phyloP scores from a whole-genome alignment of 2,329 filamentous ascomycete species.

The Leptographium wingfieldii region DNA sequence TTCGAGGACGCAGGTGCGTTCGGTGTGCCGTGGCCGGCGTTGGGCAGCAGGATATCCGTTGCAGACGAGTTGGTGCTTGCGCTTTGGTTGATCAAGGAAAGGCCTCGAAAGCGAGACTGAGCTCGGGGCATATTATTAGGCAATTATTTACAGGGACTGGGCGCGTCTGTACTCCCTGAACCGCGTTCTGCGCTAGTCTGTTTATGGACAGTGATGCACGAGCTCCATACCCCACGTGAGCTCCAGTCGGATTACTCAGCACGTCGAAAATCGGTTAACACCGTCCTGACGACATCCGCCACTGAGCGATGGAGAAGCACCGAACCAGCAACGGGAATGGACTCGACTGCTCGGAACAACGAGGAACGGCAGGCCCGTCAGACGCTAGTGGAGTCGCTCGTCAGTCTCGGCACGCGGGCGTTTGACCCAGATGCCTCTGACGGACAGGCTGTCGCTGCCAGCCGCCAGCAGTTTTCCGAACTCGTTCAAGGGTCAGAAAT shows the following conservation, averaged over 20 bases:
- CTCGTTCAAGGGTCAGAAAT: conserved; percentile 34
- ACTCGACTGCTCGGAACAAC: background rate
- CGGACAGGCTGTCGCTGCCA: conserved; percentile 15
- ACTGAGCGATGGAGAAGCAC: background rate
- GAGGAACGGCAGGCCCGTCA: conserved; percentile 1
- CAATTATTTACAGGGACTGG: background rate
- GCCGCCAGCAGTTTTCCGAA: conserved; percentile 30
- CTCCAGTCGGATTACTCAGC: background rate
- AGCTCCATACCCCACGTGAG: background rate
- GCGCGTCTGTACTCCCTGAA: background rate
- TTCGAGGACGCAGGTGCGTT: background rate
- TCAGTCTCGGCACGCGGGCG: conserved; percentile 32
- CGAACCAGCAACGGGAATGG: conserved; percentile 4
- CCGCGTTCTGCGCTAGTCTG: background rate
- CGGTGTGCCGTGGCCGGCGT: background rate
- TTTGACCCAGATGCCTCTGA: conserved; percentile 29
- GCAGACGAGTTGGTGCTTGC: background rate
- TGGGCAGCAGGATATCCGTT: background rate
- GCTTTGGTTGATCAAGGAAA: too few relatives aligned
- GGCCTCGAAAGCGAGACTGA: background rate
- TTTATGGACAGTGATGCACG: background rate
- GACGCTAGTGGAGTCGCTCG: conserved; percentile 21
- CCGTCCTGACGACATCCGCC: background rate
- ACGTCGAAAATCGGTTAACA: too few relatives aligned
- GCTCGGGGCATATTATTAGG: background rate